Base-by-base conservation (phyloP, 768 basidiomycete genomes). In the Neoboletus brunneissimus region DNA sequence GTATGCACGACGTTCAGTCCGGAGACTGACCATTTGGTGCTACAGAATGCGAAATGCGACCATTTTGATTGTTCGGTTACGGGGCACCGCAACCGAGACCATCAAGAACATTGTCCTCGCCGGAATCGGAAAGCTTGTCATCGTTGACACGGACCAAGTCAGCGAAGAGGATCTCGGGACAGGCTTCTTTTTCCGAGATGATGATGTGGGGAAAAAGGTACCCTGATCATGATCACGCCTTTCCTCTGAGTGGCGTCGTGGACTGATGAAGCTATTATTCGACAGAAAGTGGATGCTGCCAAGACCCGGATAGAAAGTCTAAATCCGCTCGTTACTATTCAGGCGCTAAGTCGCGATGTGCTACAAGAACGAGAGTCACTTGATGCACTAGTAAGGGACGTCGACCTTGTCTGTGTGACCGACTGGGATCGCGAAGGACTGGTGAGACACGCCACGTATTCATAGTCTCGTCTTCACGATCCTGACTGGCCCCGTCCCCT, bases 31-130 rank as follows among this genome's bases (percentile, higher is more conserved):
- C 11, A 15, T 52, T 31, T 42, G 23, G 9, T 10, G 35, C 37
- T 55, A 51, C 70, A 97, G 94, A 70, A 97, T 96, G 93, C 84
- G 93, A 64, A 94, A 90, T 70, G 94, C 93, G 22, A 91, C 93
- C 3, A 90, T 98, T 64, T 76, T 96, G 25, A 80, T 98, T 35
- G 76, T 94, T 20, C 83, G 82, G 37, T 78, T 97, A 41, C 81
- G 82, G 43, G 92, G 94, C 4, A 81, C 89, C 38, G 94, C 97
- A 40, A 93, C 94, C 8, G 97, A 99, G 71, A 84, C 88, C 16
- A 89, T 98, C 73, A 99, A 98, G 75, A 99, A 99, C 69, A 89
- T 99, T 68, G 96, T 98, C 18, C 82, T 99, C 46, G 91, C 97
- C 11, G 97, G 97, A 40, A 91, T 99, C 54, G 97, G 97, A 25